A percentile compares a stretch with the other conserved stretches of the same genome.
Conservation (phyloP, 2,329 filamentous ascomycete genomes). For the Ophiostoma novo-ulmi region DNA sequence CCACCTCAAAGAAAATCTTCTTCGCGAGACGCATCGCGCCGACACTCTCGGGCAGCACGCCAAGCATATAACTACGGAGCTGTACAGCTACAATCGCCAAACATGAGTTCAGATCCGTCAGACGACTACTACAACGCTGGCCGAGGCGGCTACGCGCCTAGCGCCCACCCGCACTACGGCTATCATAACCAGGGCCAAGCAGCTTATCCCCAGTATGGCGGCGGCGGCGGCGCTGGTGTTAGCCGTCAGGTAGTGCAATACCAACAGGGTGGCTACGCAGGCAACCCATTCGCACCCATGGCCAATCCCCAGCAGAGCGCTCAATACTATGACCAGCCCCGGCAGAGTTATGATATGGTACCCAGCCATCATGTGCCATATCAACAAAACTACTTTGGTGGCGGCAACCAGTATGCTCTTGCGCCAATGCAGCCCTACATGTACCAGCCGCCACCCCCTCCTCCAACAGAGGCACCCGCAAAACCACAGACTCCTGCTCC, state of each 20-base stretch:
- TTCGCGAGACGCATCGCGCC: slow-evolving; percentile 38
- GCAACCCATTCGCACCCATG: slow-evolving; percentile 42
- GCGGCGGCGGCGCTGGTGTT: slow-evolving; percentile 30
- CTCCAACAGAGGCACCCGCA: slow-evolving; percentile 40
- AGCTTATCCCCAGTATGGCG: slow-evolving; percentile 36
- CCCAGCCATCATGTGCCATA: slow-evolving; percentile 47
- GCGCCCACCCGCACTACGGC: slow-evolving; percentile 30
- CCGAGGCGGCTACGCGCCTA: slow-evolving; percentile 34
- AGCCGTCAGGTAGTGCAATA: slow-evolving; percentile 33
- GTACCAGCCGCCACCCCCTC: slow-evolving; percentile 40
- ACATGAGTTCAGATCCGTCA: slow-evolving; percentile 59
- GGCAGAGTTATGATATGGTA: slow-evolving; percentile 35
- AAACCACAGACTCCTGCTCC: slow-evolving; percentile 39
- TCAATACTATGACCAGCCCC: slow-evolving; percentile 31
- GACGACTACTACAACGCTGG: slow-evolving; percentile 52
- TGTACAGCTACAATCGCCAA: slow-evolving; percentile 39
- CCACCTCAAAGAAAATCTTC: slow-evolving; percentile 35
- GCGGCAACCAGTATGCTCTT: slow-evolving; percentile 31
- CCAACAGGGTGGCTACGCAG: slow-evolving; percentile 31
- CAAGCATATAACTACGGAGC: slow-evolving; percentile 28
- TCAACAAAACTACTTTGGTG: slow-evolving; percentile 36
- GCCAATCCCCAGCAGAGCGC: slow-evolving; percentile 29
- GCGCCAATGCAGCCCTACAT: slow-evolving; percentile 38
- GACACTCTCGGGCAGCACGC: slow-evolving; percentile 30
- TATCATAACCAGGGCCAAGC: slow-evolving; percentile 46